phyloP scores from a whole-genome alignment of 352 stramenopile genomes.

The Peronospora farinosa region DNA sequence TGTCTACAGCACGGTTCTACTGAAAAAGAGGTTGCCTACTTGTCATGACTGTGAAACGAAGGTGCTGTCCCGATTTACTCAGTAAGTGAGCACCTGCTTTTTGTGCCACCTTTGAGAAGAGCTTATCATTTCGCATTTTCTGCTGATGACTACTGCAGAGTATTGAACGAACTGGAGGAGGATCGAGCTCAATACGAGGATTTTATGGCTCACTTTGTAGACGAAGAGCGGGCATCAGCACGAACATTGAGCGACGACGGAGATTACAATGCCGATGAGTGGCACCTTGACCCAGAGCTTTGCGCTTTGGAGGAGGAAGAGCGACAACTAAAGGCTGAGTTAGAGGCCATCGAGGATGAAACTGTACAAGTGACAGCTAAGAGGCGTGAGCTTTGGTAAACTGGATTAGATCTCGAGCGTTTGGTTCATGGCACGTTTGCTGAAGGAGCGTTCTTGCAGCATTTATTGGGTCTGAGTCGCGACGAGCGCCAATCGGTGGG shows the following conservation, averaged over 20 bases:
- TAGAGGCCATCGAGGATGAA: slow-evolving; percentile 55
- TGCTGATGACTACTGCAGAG: slow-evolving; percentile 25
- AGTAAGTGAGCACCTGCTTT: slow-evolving; percentile 30
- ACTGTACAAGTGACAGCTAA: slow-evolving; percentile 47
- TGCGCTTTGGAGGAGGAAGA: slow-evolving; percentile 62
- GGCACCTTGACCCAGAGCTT: slow-evolving; percentile 42
- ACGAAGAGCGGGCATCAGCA: slow-evolving; percentile 21
- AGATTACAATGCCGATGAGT: slow-evolving; percentile 32
- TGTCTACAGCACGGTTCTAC: slow-evolving; percentile 38
- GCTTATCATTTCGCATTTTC: slow-evolving; percentile 8
- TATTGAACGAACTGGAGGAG: slow-evolving; percentile 37
- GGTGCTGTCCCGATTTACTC: slow-evolving; percentile 45
- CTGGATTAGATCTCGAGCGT: slow-evolving; percentile 59
- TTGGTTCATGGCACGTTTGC: slow-evolving; percentile 66
- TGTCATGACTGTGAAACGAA: slow-evolving; percentile 66
- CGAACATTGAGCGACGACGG: slow-evolving; percentile 18
- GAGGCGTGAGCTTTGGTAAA: slow-evolving; percentile 66
- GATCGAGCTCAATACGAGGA: slow-evolving; percentile 49
- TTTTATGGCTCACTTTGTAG: slow-evolving; percentile 47
- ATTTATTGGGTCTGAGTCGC: slow-evolving; percentile 59
- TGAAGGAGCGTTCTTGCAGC: slow-evolving; percentile 72
- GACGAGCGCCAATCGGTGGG: slow-evolving; percentile 72
- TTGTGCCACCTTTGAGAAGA: neutral
- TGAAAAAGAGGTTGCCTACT: slow-evolving; percentile 66
- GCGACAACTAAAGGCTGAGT: slow-evolving; percentile 38